Base-by-base conservation (phyloP, 2,329 filamentous ascomycete species). In the Leptographium radiaticola region DNA sequence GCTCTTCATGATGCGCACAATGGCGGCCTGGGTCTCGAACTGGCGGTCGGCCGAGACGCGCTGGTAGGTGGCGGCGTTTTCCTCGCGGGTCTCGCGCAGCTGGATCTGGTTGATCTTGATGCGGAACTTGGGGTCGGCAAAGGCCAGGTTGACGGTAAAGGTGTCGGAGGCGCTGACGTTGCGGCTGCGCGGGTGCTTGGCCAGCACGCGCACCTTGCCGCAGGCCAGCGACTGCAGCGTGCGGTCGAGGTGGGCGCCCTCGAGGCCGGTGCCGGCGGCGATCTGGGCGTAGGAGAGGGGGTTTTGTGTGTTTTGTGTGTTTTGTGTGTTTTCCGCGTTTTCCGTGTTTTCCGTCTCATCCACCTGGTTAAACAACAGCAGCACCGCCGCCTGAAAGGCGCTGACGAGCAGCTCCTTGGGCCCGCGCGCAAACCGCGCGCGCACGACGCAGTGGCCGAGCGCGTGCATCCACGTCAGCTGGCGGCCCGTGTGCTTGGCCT, bases 101-200 rank as follows among this genome's bases (percentile, higher is more conserved):
- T 98, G 93, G 61, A 98, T 93, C 70, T 96, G 91, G 71, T 97
- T 98, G 74, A 98, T 96, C 74, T 98, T 98, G 71, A 98, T 84
- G 54, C 89, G 83, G 68, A 87, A 86, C 68, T 93, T 95, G 20
- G 83, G 77, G 64, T 96, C 86, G 2, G 72, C 72, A 68, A 98
- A 98, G 16, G 67, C 66, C 46, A 76, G 69, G 70, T 96, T 96
- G 63, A 95, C 83, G 0, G 80, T 81, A 63, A 98, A 98, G 0
- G 83, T 87, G 69, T 98, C 94, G 0, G 80, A 87, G 1, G 74
- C 64, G 55, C 79, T 77, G 60, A 98, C 82, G 0, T 98, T 90
- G 53, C 84, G 81, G 52, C 87, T 85, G 67, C 87, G 89, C 39
- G 93, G 93, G 57, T 84, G 80, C 69, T 98, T 98, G 45, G 72